Percentiles rank a stretch among this genome's conserved stretches.
Conservation (phyloP, 768 basidiomycete species). For the Russula griseocarnosa region DNA sequence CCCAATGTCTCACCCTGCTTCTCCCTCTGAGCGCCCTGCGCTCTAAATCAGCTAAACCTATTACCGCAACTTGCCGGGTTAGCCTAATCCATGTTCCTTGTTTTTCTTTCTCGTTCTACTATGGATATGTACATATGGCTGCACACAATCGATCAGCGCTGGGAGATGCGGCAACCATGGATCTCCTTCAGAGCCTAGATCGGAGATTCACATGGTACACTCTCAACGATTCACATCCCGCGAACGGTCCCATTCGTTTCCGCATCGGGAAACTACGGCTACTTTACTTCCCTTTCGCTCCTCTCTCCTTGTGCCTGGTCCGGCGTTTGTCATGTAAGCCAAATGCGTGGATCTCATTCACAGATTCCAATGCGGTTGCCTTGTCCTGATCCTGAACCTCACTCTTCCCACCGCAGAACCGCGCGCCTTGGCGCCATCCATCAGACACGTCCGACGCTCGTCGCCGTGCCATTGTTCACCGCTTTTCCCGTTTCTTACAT, state of each 20-base stretch:
- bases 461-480: constrained; percentile 25
- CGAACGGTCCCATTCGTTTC: constrained; percentile 25
- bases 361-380: constrained; percentile 25
- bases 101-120: background rate
- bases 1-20: constrained; percentile 13
- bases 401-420: constrained; percentile 22
- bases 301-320: constrained; percentile 18
- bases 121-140: constrained; percentile 4
- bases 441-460: constrained; percentile 25
- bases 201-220: constrained; percentile 16
- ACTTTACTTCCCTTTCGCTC: constrained; percentile 17
- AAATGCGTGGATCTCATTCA: constrained; percentile 27
- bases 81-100: constrained; percentile 25
- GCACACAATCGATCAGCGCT: constrained; percentile 25
- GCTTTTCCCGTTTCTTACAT: constrained; percentile 21
- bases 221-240: constrained; percentile 26
- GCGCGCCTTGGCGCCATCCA: constrained; percentile 23
- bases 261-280: constrained; percentile 22
- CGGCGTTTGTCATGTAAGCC: constrained; percentile 28
- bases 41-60: constrained; percentile 28
- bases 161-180: constrained; percentile 23
- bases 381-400: constrained; percentile 8
- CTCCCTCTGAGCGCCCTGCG: constrained; percentile 23
- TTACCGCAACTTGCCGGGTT: constrained; percentile 24
- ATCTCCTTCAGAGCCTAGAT: constrained; percentile 24